Conservation (phyloP, 23 red algal genomes). For the Pyropia yezoensis region DNA sequence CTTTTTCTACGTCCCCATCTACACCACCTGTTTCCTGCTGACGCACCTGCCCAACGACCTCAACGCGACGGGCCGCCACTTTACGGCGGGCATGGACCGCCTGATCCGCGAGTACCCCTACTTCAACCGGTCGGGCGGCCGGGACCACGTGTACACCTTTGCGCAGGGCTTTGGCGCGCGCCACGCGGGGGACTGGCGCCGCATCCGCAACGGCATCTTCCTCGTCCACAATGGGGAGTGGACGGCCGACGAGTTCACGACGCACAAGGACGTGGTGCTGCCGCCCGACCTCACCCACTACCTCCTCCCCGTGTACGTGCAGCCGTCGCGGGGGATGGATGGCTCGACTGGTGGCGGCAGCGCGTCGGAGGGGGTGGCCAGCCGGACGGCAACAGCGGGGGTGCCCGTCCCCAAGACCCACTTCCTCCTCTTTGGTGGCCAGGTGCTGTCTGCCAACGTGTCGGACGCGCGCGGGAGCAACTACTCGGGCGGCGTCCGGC, state of each 20-base stretch:
- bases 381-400: too few species aligned
- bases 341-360: too few species aligned
- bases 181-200: conserved; percentile 33
- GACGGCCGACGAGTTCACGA: conserved; percentile 44
- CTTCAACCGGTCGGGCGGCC: conserved; percentile 26
- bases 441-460: conserved; percentile 22
- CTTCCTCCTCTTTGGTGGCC: background rate
- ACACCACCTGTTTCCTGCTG: conserved; percentile 36
- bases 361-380: too few species aligned
- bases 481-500: conserved; percentile 44
- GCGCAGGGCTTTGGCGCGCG: conserved; percentile 39
- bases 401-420: too few species aligned
- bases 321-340: too few species aligned
- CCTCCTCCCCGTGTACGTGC: conserved; percentile 1
- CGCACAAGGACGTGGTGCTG: conserved; percentile 48
- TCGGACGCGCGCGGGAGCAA: conserved; percentile 42
- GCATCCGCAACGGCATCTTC: conserved; percentile 40
- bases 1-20: conserved; percentile 57
- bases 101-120: conserved; percentile 15
- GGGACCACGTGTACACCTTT: conserved; percentile 53
- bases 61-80: conserved; percentile 16
- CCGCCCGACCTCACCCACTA: conserved; percentile 39
- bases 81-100: conserved; percentile 24
- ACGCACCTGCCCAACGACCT: conserved; percentile 43
- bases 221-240: conserved; percentile 64